Conservation (phyloP, 129 eudicot genomes). For the Lonicera japonica region DNA sequence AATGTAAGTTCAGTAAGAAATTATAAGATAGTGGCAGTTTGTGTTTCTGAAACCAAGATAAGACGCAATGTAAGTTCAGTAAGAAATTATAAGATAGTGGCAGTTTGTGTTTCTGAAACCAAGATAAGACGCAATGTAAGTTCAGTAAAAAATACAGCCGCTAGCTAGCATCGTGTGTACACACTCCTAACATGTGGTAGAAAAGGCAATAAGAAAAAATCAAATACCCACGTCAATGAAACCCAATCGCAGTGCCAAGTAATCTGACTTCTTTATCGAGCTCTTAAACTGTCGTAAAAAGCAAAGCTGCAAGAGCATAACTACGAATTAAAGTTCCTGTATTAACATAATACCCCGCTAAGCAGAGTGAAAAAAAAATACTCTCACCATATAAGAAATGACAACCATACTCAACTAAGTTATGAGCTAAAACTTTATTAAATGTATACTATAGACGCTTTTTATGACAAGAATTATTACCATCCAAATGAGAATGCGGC, state of each 20-base stretch:
- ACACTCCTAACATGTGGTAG: not conserved
- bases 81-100: slow-evolving; percentile 85
- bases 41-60: slow-evolving; percentile 63
- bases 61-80: not conserved
- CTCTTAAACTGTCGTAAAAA: slow-evolving; percentile 82
- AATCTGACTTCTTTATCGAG: slow-evolving; percentile 78
- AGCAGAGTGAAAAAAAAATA: not conserved
- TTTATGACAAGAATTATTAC: slow-evolving; percentile 28
- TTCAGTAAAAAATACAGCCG: not conserved
- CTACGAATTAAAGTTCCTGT: not conserved
- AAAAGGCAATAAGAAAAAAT: slow-evolving; percentile 15
- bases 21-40: slow-evolving; percentile 80
- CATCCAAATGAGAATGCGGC: slow-evolving; percentile 91
- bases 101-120: slow-evolving; percentile 76
- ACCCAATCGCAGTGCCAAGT: slow-evolving; percentile 82
- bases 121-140: not conserved
- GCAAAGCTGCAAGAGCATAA: slow-evolving; percentile 68
- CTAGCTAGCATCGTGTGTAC: not conserved
- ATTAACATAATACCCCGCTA: not conserved
- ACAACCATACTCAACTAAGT: too few relatives aligned
- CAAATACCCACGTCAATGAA: slow-evolving; percentile 88
- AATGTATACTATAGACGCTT: not conserved
- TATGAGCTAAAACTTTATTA: too few relatives aligned
- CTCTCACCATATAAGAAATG: not conserved
- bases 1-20: slow-evolving; percentile 23